A percentile compares a stretch with the other conserved stretches of the same genome.
phyloP scores from a whole-genome alignment of 2,329 filamentous ascomycete species.

The Diplodia corticola region DNA sequence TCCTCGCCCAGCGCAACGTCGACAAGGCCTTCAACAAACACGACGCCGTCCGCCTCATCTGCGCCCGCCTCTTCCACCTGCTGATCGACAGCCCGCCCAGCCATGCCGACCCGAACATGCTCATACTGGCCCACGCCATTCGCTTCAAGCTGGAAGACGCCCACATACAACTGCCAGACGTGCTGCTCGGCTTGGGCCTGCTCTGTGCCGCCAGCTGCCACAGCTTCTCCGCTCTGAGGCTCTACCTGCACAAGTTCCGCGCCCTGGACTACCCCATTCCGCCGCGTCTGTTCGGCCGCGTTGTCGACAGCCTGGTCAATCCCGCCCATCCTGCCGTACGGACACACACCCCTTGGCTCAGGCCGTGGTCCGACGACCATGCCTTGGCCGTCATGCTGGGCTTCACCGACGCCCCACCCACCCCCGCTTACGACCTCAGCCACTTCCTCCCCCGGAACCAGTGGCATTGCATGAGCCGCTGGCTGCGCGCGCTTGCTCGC shows the following conservation, averaged over 20 bases:
- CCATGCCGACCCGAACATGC: not conserved
- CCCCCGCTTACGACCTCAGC: not conserved
- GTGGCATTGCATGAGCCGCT: not conserved
- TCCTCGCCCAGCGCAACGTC: not conserved
- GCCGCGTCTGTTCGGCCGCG: not conserved
- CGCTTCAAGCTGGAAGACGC: constrained; percentile 11
- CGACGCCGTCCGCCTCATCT: not conserved
- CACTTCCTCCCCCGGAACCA: not conserved
- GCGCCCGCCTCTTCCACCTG: not conserved
- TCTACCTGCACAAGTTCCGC: not conserved
- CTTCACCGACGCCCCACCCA: not conserved
- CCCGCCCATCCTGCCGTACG: too few relatives aligned
- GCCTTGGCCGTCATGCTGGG: not conserved
- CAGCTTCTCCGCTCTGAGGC: not conserved
- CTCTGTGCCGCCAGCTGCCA: not conserved
- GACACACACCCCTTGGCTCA: not conserved
- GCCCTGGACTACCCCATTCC: not conserved
- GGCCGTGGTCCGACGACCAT: not conserved
- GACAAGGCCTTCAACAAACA: not conserved
- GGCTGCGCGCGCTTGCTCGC: not conserved
- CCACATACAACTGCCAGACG: not conserved
- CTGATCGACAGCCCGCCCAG: not conserved
- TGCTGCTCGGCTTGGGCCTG: not conserved
- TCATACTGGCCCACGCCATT: not conserved
- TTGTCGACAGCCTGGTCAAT: not conserved